These are phyloP conservation scores for Venturiaceae sp. DNA, from an alignment of 2,329 filamentous ascomycete species.

Conservation along the genomic window DNA sequence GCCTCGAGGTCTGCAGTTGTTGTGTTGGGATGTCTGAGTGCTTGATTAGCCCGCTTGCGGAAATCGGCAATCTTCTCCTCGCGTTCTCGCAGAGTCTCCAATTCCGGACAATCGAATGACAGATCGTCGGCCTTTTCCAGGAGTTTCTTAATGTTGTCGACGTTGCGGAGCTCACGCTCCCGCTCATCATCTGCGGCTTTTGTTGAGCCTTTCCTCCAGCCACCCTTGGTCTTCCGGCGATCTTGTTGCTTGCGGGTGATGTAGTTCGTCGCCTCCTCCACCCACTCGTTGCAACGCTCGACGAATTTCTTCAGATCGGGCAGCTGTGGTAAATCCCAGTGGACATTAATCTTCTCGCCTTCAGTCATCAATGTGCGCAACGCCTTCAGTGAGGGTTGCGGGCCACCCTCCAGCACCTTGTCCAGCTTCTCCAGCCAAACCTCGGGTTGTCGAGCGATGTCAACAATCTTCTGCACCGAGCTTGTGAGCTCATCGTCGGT, in stretches of 20 bases:
- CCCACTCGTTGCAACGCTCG: slow-evolving; percentile 94
- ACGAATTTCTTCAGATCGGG: slow-evolving; percentile 80
- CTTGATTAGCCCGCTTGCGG: slow-evolving; percentile 62
- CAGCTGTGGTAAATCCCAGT: slow-evolving; percentile 76
- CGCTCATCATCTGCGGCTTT: slow-evolving; percentile 71
- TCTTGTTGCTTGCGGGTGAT: slow-evolving; percentile 97
- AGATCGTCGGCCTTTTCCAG: slow-evolving; percentile 76
- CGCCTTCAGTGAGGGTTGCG: slow-evolving; percentile 75
- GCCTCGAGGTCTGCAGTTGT: slow-evolving; percentile 74
- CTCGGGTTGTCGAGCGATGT: slow-evolving; percentile 80
- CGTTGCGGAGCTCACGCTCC: slow-evolving; percentile 74
- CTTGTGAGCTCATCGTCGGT: slow-evolving; percentile 58
- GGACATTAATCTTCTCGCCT: slow-evolving; percentile 73
- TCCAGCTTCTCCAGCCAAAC: slow-evolving; percentile 86
- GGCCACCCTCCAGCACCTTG: slow-evolving; percentile 71
- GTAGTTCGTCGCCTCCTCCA: slow-evolving; percentile 93
- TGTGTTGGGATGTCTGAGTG: slow-evolving; percentile 55
- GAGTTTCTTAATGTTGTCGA: slow-evolving; percentile 79
- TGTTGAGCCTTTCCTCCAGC: slow-evolving; percentile 67
- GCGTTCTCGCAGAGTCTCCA: slow-evolving; percentile 74
- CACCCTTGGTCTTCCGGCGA: slow-evolving; percentile 86
- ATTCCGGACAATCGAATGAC: slow-evolving; percentile 89
- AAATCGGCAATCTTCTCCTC: slow-evolving; percentile 78
- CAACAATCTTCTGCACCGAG: slow-evolving; percentile 65
- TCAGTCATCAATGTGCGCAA: slow-evolving; percentile 78